Conservation (phyloP, 257 asterid species). For the Scutellaria minor region DNA sequence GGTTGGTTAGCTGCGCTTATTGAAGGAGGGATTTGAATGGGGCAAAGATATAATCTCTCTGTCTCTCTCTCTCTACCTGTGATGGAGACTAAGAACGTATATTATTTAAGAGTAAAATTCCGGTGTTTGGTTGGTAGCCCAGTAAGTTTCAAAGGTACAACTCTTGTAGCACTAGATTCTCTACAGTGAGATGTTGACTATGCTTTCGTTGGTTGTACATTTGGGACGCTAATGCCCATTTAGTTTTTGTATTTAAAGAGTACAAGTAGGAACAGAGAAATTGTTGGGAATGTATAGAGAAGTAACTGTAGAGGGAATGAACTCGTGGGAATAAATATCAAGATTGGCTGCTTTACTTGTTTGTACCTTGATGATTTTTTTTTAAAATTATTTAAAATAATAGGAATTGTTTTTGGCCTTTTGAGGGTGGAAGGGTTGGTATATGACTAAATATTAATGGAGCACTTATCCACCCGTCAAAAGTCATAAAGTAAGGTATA, state of each 20-base stretch:
- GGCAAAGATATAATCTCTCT: not conserved
- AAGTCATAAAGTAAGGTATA: too few species aligned
- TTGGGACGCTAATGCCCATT: not conserved
- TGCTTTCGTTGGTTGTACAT: not conserved
- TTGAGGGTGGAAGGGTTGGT: conserved; percentile 14
- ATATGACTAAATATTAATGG: too few species aligned
- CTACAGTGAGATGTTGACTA: conserved; percentile 8
- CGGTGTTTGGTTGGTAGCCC: conserved; percentile 1
- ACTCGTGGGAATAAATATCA: not conserved
- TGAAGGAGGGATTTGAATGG: conserved; percentile 27
- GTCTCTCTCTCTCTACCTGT: not conserved
- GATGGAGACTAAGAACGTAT: conserved; percentile 6
- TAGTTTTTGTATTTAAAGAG: not conserved
- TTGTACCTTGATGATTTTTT: not conserved
- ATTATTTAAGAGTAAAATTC: not conserved
- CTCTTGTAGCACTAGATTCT: not conserved
- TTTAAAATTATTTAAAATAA: not conserved
- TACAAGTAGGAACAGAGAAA: not conserved
- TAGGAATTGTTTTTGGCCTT: not conserved
- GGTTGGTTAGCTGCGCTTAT: conserved; percentile 22
- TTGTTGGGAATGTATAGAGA: not conserved
- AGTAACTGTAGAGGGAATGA: not conserved
- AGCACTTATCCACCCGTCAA: too few species aligned
- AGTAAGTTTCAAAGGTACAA: conserved; percentile 11
- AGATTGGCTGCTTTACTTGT: not conserved